Base-by-base conservation (phyloP, 805 yeast species). In the Lachancea mirantina region DNA sequence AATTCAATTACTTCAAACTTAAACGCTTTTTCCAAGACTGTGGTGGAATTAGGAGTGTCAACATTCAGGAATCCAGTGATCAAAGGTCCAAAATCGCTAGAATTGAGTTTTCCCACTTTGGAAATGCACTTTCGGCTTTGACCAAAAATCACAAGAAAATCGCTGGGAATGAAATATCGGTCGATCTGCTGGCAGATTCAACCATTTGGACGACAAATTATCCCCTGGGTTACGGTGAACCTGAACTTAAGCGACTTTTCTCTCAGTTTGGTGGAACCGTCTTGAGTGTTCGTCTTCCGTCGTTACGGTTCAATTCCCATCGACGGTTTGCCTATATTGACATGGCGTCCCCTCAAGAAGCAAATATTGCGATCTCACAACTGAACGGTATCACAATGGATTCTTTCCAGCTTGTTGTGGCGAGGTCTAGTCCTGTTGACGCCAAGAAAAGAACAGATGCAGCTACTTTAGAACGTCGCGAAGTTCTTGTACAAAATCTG, bases 251-350 rank as follows among this genome's bases (percentile, higher is more conserved):
- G 10, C 40, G 46, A 0, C 14, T 70, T 8, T 76, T 83, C 46
- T 35, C 49, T 0, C 27, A 52, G 2, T 48, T 46, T 24, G 76
- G 77, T 7, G 30, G 43, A 2, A 40, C 56, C 2, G 49, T 76
- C 3, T 39, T 72, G 2, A 68, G 72, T 31, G 57, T 78, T 1
- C 59, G 94, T 31, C 61, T 82, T 20, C 95, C 95, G 0, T 70
- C 83, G 0, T 67, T 77, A 37, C 65, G 64, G 27, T 65, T 58
- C 28, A 72, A 72, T 43, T 50, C 72, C 4, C 67, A 68, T 19
- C 64, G 92, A 36, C 53, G 94, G 19, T 84, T 84, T 49, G 82
- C 89, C 41, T 84, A 84, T 47, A 64, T 81, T 10, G 92, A 82
- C 45, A 76, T 59, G 42, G 34, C 55, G 0, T 48, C 61, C 4